These are phyloP conservation scores for Alternaria brassicicola DNA, from an alignment of 2,329 filamentous ascomycete species.

Conservation along the genomic window DNA sequence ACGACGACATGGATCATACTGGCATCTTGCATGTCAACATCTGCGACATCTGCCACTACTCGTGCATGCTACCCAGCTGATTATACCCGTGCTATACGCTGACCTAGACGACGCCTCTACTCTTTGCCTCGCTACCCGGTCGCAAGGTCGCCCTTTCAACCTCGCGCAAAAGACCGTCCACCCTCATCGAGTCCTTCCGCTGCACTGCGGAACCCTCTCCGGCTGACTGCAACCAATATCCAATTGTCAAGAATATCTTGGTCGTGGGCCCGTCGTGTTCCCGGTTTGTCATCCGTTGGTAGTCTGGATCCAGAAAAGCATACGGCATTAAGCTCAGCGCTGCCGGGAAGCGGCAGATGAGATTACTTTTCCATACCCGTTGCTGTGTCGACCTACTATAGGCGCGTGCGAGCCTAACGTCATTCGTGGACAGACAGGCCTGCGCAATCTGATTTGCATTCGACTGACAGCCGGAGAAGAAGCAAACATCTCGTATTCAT, in stretches of 20 bases:
- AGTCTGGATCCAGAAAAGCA: background rate
- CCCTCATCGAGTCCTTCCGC: background rate
- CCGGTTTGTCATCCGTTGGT: background rate
- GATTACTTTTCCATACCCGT: conserved; percentile 5
- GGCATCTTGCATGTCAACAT: conserved; percentile 3
- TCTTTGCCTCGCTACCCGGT: background rate
- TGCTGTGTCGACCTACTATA: conserved; percentile 11
- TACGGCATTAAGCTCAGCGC: background rate
- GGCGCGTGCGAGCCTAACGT: conserved; percentile 1
- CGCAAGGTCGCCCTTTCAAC: background rate
- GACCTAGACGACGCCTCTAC: background rate
- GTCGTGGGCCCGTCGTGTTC: background rate
- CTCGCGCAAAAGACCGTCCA: background rate
- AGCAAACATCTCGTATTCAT: background rate
- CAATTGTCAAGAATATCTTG: background rate
- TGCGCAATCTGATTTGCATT: background rate
- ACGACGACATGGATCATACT: conserved; percentile 10
- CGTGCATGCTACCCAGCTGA: background rate
- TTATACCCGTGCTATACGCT: background rate
- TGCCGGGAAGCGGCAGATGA: background rate
- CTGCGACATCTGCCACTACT: conserved; percentile 33
- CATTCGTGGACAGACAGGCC: background rate
- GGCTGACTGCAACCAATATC: background rate
- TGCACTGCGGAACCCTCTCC: background rate
- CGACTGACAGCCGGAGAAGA: background rate